Evolutionary conservation across 495 filamentous ascomycete genomes (phyloP).

Genomic region (Hypomontagnella monticulosa): DNA sequence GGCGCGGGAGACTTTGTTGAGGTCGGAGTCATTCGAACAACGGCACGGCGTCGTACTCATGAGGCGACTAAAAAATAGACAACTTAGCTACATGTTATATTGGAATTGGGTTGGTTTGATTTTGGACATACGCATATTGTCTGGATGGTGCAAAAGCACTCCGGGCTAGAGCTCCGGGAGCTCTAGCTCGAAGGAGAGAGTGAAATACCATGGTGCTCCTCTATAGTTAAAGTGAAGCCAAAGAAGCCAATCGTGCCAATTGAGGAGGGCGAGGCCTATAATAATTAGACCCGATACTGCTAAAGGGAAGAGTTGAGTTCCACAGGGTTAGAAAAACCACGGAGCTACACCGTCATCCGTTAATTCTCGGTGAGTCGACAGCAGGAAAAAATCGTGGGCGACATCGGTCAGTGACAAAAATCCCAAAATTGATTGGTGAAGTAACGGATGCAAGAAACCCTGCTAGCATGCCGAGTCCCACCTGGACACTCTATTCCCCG

Average conservation of each 20-base stretch:
- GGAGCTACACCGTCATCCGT: constrained; percentile 15
- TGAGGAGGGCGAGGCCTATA: neutral
- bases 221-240: constrained; percentile 16
- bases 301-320: neutral
- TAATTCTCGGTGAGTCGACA: constrained; percentile 23
- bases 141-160: constrained; percentile 47
- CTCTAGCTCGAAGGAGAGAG: constrained; percentile 51
- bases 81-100: constrained; percentile 16
- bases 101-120: neutral
- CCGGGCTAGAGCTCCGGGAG: constrained; percentile 53
- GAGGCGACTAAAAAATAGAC: constrained; percentile 47
- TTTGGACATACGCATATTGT: constrained; percentile 49
- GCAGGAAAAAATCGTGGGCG: constrained; percentile 27
- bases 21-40: constrained; percentile 57
- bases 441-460: neutral
- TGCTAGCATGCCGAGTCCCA: constrained; percentile 7
- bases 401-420: constrained; percentile 37
- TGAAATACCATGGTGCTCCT: constrained; percentile 49
- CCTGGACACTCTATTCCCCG: constrained; percentile 33
- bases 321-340: neutral
- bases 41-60: constrained; percentile 52
- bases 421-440: constrained; percentile 33
- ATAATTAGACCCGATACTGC: neutral
- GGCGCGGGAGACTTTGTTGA: constrained; percentile 83
- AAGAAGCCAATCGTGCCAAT: constrained; percentile 6